Conservation (phyloP, 2,329 filamentous ascomycete genomes). For the Sclerotinia minor region DNA sequence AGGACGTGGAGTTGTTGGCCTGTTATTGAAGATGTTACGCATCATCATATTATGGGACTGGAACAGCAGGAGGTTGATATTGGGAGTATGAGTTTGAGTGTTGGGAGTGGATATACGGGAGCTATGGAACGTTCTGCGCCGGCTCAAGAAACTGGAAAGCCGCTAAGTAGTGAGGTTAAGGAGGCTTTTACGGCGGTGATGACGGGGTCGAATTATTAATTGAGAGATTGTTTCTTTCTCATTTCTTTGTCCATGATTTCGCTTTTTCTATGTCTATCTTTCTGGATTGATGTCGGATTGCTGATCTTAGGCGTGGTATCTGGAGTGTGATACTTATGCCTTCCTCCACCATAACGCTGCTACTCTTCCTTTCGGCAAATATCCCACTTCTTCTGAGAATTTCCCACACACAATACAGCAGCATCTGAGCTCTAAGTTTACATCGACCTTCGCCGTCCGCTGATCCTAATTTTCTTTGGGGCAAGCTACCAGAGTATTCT, state of each 20-base stretch:
- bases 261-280: background rate
- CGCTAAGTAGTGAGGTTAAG: slow-evolving; percentile 22
- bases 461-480: too few relatives aligned
- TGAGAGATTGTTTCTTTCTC: background rate
- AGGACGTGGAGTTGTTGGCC: slow-evolving; percentile 36
- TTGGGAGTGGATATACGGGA: slow-evolving; percentile 12
- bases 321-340: background rate
- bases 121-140: background rate
- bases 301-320: too few relatives aligned
- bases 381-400: background rate
- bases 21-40: slow-evolving; percentile 18
- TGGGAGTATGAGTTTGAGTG: background rate
- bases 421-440: too few relatives aligned
- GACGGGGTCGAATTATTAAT: slow-evolving; percentile 21
- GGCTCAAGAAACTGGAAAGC: background rate
- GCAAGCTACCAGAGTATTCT: too few relatives aligned
- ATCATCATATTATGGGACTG: background rate
- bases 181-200: slow-evolving; percentile 26
- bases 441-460: too few relatives aligned
- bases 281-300: background rate
- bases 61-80: slow-evolving; percentile 1
- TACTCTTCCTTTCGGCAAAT: background rate
- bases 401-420: accelerated
- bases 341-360: background rate
- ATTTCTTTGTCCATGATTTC: background rate